phyloP scores from a whole-genome alignment of 2,329 filamentous ascomycete genomes.

The Colletotrichum sublineola region DNA sequence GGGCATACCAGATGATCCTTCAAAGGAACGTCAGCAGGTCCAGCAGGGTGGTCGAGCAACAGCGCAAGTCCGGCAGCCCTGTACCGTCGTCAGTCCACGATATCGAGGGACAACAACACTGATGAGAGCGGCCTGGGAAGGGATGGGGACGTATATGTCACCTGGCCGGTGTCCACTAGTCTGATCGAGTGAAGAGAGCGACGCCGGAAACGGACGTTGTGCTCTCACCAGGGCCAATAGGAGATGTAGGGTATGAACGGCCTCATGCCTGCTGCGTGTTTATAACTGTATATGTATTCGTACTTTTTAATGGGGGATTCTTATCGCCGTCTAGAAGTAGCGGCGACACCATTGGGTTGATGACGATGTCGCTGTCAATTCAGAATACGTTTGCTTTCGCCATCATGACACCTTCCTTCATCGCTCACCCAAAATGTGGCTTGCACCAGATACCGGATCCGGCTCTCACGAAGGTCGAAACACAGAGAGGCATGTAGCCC shows the following conservation, averaged over 20 bases:
- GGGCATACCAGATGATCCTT: conserved; percentile 59
- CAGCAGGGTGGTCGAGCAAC: conserved; percentile 42
- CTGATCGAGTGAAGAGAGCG: conserved; percentile 2
- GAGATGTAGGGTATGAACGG: neutral
- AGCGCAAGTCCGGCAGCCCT: conserved; percentile 53
- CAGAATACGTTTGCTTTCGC: neutral
- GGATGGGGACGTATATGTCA: neutral
- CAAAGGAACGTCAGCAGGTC: conserved; percentile 59
- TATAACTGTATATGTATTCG: conserved; percentile 1
- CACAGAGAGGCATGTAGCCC: neutral
- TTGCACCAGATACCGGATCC: conserved; percentile 10
- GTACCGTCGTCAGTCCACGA: conserved; percentile 40
- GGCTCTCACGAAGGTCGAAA: neutral
- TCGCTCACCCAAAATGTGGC: neutral
- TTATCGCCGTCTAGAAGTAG: neutral
- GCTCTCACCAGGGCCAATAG: neutral
- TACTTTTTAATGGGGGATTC: conserved; percentile 7
- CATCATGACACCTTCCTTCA: neutral
- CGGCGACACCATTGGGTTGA: no score
- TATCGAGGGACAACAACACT: conserved; percentile 27
- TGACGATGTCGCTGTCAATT: neutral
- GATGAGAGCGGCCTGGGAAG: neutral
- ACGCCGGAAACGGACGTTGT: conserved; percentile 25
- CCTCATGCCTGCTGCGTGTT: conserved; percentile 11
- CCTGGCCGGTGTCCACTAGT: neutral